These are phyloP conservation scores for Chloranthus sessilifolius DNA, from an alignment of 164 flowering plant species.

Conservation along the genomic window DNA sequence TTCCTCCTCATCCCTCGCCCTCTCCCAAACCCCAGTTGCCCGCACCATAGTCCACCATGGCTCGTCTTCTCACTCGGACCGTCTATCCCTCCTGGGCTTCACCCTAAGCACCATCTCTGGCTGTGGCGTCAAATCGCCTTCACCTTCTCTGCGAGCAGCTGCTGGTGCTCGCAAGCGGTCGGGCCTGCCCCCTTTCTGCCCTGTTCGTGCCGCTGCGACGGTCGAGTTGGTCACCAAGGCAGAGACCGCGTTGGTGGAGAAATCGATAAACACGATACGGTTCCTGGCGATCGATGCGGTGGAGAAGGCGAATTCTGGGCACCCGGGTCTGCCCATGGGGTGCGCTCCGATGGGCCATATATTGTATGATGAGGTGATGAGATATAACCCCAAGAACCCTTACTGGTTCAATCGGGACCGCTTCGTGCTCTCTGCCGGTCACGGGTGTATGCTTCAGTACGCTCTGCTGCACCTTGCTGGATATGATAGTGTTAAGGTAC, in stretches of 20 bases:
- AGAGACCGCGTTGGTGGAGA: constrained; percentile 53
- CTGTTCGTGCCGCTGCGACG: constrained; percentile 42
- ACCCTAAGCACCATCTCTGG: constrained; percentile 16
- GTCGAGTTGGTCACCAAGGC: constrained; percentile 53
- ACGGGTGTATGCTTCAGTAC: constrained; percentile 95
- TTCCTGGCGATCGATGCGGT: constrained; percentile 88
- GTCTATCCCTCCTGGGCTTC: constrained; percentile 16
- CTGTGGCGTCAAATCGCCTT: constrained; percentile 34
- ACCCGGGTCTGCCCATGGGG: constrained; percentile 98
- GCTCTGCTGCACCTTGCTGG: constrained; percentile 96
- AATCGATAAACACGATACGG: constrained; percentile 77
- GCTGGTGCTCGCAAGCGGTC: constrained; percentile 8
- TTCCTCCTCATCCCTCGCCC: constrained; percentile 29
- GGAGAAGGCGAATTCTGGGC: constrained; percentile 94
- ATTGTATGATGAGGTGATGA: constrained; percentile 83
- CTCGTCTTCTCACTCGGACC: constrained; percentile 17
- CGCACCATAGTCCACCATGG: constrained; percentile 31
- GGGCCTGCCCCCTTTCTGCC: not conserved
- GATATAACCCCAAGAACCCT: constrained; percentile 90
- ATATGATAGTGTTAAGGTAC: constrained; percentile 76
- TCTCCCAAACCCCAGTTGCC: constrained; percentile 26
- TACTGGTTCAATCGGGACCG: constrained; percentile 96
- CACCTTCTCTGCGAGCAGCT: constrained; percentile 10
- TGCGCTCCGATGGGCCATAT: constrained; percentile 95
- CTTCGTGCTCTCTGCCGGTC: constrained; percentile 91